Evolutionary conservation across 2,329 filamentous ascomycete species (phyloP).

Genomic region (Podosphaera fusca): DNA sequence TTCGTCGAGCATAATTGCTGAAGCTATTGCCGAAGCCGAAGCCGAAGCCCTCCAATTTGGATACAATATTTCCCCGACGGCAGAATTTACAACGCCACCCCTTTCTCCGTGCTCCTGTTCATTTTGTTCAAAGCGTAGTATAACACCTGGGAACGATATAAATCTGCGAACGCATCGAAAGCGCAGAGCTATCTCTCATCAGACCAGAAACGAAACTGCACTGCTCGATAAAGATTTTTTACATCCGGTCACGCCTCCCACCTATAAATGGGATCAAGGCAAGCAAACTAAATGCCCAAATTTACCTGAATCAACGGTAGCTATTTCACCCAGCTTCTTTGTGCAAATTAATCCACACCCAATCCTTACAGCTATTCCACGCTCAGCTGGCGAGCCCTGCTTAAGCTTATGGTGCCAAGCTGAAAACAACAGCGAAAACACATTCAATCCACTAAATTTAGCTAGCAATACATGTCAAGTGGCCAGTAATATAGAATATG

Average conservation of each 20-base stretch:
- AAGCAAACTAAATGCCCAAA: too few species aligned
- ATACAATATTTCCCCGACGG: slow-evolving; percentile 4
- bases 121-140: neutral
- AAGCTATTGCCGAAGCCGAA: slow-evolving; percentile 28
- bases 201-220: neutral
- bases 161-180: neutral
- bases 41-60: slow-evolving; percentile 21
- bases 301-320: neutral
- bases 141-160: neutral
- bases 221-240: neutral
- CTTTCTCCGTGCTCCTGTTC: neutral
- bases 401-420: neutral
- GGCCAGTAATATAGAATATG: neutral
- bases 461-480: neutral
- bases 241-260: neutral
- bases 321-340: neutral
- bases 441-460: neutral
- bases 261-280: neutral
- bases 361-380: neutral
- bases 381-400: neutral
- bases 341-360: neutral
- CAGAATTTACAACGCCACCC: neutral
- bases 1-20: slow-evolving; percentile 27
- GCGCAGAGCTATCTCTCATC: neutral
- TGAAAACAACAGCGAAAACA: neutral